Base-by-base conservation (phyloP, 805 yeast species). In the Saturnispora diversa region DNA sequence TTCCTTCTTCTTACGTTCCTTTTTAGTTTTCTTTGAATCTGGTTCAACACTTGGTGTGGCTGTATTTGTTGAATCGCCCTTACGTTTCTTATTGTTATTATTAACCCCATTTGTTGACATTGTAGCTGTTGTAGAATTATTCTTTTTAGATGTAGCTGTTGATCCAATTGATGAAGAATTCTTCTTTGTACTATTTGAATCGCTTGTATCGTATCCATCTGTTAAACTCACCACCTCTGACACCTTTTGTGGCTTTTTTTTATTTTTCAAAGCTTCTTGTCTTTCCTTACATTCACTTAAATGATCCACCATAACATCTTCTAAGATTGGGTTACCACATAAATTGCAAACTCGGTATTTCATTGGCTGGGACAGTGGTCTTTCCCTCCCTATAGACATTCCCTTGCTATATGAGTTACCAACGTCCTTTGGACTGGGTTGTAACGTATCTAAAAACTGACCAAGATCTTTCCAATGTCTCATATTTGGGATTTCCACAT, bases 291-390 rank as follows among this genome's bases (percentile, higher is more conserved):
- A 73, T 28, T 40, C 42, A 12, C 47, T 50, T 10, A 72, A 56
- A 52, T 73, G 77, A 16, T 52, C 55, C 1, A 59, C 57, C 20
- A 72, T 44, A 43, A 58, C 53, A 2, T 55, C 46, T 25, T 59
- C 63, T 17, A 70, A 49, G 1, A 72, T 59, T 2, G 77, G 77
- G 39, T 66, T 60, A 32, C 62, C 62, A 50, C 78, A 72, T 37
- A 55, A 55, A 38, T 67, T 70, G 51, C 78, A 72, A 35, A 69
- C 64, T 29, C 72, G 55, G 46, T 72, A 72, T 23, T 62, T 61
- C 4, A 69, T 34, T 1, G 67, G 64, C 10, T 58, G 56, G 11
- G 52, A 52, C 17, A 72, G 53, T 3, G 74, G 74, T 35, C 58
- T 58, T 17, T 44, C 54, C 3, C 7, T 19, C 13, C 32, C 29